These are phyloP conservation scores for Mortierella sp. DNA, from an alignment of 371 early-diverging fungal species.

Conservation along the genomic window DNA sequence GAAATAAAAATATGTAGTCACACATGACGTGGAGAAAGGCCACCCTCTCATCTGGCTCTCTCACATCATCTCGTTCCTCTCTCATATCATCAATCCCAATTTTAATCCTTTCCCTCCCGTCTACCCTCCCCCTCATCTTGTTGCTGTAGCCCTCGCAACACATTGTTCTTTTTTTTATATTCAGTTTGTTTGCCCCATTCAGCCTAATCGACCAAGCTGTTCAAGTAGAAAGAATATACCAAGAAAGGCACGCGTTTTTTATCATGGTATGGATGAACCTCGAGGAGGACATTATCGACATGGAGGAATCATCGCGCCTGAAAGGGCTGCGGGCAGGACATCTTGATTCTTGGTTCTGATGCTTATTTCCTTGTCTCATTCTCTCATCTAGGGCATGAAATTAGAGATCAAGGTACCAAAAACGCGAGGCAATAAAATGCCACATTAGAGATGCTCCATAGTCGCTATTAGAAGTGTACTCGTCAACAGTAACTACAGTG, in stretches of 20 bases:
- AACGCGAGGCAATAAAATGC: background rate
- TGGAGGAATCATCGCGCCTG: constrained; percentile 2
- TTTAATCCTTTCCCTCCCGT: background rate
- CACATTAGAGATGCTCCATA: background rate
- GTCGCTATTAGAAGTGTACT: background rate
- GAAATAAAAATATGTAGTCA: background rate
- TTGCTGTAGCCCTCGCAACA: background rate
- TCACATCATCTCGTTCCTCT: background rate
- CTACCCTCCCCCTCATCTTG: background rate
- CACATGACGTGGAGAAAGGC: constrained; percentile 16
- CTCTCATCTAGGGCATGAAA: constrained; percentile 48
- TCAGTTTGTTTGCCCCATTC: background rate
- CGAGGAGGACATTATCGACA: background rate
- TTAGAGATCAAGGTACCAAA: constrained; percentile 56
- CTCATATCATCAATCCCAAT: background rate
- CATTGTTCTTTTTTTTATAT: constrained; percentile 1
- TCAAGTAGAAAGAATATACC: constrained; percentile 4
- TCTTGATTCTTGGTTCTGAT: background rate
- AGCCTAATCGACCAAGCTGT: background rate
- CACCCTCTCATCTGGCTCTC: background rate
- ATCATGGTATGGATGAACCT: constrained; percentile 8
- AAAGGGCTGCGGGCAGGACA: background rate
- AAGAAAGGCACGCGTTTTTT: constrained; percentile 7
- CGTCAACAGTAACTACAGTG: background rate
- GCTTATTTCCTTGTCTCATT: background rate